Evolutionary conservation across 257 asterid genomes (phyloP).

Genomic region (Paraleonurus japonicus): DNA sequence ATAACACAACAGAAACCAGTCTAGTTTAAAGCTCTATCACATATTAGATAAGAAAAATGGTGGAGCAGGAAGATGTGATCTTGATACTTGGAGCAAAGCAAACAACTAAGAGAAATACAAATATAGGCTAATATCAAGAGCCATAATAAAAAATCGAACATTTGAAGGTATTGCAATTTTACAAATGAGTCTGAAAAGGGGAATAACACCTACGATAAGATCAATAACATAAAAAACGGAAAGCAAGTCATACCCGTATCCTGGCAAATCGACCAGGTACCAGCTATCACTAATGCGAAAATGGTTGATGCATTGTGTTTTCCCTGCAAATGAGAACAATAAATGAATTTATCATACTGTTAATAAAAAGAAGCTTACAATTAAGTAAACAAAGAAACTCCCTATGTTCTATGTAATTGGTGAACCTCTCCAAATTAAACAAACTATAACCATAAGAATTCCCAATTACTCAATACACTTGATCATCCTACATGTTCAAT

Average conservation of each 20-base stretch:
- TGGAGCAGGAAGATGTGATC: not conserved
- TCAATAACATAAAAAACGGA: not conserved
- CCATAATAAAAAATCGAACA: not conserved
- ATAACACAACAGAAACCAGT: too few relatives aligned
- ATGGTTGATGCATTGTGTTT: slow-evolving; percentile 99
- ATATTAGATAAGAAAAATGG: too few relatives aligned
- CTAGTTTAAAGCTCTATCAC: too few relatives aligned
- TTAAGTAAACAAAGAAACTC: not conserved
- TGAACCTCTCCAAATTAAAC: too few relatives aligned
- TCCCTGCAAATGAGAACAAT: slow-evolving; percentile 56
- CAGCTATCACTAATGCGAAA: slow-evolving; percentile 84
- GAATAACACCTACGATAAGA: not conserved
- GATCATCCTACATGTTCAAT: not conserved
- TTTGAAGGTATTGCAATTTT: not conserved
- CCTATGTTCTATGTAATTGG: not conserved
- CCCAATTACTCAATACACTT: not conserved
- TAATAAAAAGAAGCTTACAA: not conserved
- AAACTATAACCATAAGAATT: too few relatives aligned
- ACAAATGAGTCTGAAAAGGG: not conserved
- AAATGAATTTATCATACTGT: not conserved
- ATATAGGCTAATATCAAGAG: not conserved
- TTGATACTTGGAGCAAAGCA: not conserved
- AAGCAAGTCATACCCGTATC: slow-evolving; percentile 70
- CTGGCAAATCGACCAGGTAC: slow-evolving; percentile 98
- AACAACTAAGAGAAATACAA: not conserved